A percentile compares a stretch with the other conserved stretches of the same genome.
phyloP scores from a whole-genome alignment of 2,329 filamentous ascomycete species.

The Alternaria alternata region DNA sequence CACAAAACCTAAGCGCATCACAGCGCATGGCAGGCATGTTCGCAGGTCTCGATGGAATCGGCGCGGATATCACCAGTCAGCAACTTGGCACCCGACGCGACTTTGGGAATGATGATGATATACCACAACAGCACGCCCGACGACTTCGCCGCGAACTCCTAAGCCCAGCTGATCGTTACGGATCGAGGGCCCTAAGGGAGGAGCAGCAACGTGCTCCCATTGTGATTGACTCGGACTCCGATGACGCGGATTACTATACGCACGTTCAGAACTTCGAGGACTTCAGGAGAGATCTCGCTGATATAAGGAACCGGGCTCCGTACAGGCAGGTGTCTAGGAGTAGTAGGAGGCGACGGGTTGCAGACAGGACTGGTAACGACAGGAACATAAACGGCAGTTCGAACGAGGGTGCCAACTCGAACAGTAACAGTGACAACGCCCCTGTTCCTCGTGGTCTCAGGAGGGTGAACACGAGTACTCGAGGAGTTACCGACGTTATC shows the following conservation, averaged over 20 bases:
- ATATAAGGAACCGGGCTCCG: slow-evolving; percentile 17
- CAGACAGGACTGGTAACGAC: neutral
- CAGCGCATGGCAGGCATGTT: neutral
- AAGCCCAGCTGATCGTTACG: neutral
- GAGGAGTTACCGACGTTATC: neutral
- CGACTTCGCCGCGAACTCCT: neutral
- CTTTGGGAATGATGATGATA: neutral
- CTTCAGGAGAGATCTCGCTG: slow-evolving; percentile 17
- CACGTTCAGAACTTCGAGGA: slow-evolving; percentile 13
- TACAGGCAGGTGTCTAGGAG: slow-evolving; percentile 1
- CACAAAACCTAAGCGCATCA: neutral
- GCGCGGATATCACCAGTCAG: neutral
- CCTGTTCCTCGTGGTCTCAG: neutral
- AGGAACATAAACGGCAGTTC: neutral
- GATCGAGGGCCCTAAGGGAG: neutral
- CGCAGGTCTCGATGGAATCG: neutral
- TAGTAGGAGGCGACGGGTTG: neutral
- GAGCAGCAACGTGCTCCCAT: neutral
- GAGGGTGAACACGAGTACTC: neutral
- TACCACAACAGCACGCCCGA: neutral
- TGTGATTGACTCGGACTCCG: slow-evolving; percentile 10
- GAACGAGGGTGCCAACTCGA: neutral
- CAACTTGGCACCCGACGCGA: neutral
- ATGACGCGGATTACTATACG: slow-evolving; percentile 11
- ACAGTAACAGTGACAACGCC: neutral